These are phyloP conservation scores for Candida tibetensis DNA, from an alignment of 805 yeast genomes.

Conservation along the genomic window DNA sequence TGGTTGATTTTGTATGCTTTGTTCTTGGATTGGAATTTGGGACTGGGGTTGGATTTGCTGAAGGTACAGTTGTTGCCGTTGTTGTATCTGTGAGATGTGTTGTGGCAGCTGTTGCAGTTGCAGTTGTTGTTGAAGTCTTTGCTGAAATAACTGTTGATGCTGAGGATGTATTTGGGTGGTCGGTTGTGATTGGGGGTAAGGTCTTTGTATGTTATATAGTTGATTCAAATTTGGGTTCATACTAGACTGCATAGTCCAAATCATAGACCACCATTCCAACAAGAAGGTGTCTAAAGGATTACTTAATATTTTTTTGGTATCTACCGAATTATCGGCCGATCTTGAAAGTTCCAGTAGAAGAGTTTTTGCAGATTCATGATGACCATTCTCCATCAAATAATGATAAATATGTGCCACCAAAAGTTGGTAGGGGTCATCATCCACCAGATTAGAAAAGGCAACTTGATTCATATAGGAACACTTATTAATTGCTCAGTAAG, in stretches of 20 bases:
- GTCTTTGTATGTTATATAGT: constrained; percentile 16
- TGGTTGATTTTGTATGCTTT: constrained; percentile 8
- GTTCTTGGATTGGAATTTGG: constrained; percentile 9
- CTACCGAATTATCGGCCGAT: constrained; percentile 27
- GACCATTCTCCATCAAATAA: constrained; percentile 46
- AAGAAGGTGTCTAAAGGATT: constrained; percentile 41
- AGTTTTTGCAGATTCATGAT: constrained; percentile 48
- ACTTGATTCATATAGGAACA: neutral
- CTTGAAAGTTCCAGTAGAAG: constrained; percentile 43
- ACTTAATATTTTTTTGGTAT: constrained; percentile 33
- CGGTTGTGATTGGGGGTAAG: constrained; percentile 17
- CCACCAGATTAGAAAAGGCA: neutral
- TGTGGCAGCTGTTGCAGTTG: constrained; percentile 10
- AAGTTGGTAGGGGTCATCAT: constrained; percentile 43
- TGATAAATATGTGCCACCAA: constrained; percentile 52
- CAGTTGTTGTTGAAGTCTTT: constrained; percentile 8
- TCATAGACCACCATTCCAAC: constrained; percentile 55
- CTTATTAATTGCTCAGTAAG: too few relatives aligned
- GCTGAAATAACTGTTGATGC: constrained; percentile 8
- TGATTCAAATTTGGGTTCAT: constrained; percentile 35
- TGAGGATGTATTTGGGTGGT: constrained; percentile 5
- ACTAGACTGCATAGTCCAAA: constrained; percentile 49
- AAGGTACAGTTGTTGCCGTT: constrained; percentile 8
- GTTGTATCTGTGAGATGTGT: constrained; percentile 9
- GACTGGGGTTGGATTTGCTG: constrained; percentile 7